Conservation (phyloP, 345 rosid genomes). For the Citropsis articulata region DNA sequence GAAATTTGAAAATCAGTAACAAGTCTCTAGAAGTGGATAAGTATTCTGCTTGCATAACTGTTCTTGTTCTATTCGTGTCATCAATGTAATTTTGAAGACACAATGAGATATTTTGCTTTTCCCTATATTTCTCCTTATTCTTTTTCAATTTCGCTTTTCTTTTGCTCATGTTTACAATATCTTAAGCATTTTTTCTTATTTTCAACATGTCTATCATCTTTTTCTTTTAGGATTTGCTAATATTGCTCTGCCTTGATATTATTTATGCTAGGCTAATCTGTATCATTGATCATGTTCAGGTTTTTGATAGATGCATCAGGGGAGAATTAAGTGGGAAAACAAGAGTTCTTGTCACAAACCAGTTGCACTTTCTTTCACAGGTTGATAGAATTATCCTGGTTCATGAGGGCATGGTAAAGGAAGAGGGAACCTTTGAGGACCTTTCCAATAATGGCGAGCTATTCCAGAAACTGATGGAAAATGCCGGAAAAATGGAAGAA, state of each 20-base stretch:
- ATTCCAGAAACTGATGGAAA: constrained; percentile 95
- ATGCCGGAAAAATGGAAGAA: constrained; percentile 99
- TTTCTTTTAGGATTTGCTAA: constrained; percentile 8
- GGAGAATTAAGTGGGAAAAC: constrained; percentile 79
- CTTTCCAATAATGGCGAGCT: constrained; percentile 61
- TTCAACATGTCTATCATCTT: background rate
- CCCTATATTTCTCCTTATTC: background rate
- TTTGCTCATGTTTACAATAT: background rate
- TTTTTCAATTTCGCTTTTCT: background rate
- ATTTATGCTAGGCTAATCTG: constrained; percentile 4
- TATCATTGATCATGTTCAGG: constrained; percentile 41
- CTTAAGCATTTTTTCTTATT: background rate
- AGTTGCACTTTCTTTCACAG: constrained; percentile 94
- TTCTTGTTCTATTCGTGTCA: background rate
- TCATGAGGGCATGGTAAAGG: constrained; percentile 88
- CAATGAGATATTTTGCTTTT: background rate
- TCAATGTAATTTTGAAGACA: background rate
- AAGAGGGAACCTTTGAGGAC: constrained; percentile 94
- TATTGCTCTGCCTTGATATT: constrained; percentile 1
- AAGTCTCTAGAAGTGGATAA: background rate
- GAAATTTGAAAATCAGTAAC: background rate
- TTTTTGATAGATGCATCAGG: constrained; percentile 89
- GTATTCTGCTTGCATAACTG: background rate
- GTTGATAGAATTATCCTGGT: constrained; percentile 91
- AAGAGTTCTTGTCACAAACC: constrained; percentile 98